These are phyloP conservation scores for Gloeophyllum trabeum DNA, from an alignment of 768 basidiomycete species.

Conservation along the genomic window DNA sequence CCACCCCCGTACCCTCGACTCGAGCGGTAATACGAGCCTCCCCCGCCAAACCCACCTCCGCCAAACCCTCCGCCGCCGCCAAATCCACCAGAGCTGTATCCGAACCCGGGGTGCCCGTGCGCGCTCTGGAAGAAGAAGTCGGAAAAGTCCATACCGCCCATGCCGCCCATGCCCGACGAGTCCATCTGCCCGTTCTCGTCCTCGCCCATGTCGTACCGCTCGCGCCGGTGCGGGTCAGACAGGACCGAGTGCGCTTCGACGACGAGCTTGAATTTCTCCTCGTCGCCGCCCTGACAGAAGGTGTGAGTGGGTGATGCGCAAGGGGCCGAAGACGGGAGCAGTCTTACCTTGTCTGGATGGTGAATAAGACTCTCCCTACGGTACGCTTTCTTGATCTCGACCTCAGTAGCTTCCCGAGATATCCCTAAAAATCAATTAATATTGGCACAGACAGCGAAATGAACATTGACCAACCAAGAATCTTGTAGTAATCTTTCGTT, in stretches of 20 bases:
- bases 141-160: slow-evolving; percentile 38
- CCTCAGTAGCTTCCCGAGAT: slow-evolving; percentile 45
- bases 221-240: slow-evolving; percentile 60
- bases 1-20: neutral
- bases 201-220: slow-evolving; percentile 74
- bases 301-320: slow-evolving; percentile 4
- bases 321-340: neutral
- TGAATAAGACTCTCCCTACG: slow-evolving; percentile 77
- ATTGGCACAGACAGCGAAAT: too few species aligned
- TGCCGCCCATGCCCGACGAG: slow-evolving; percentile 10
- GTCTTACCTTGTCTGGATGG: slow-evolving; percentile 69
- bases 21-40: neutral
- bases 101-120: slow-evolving; percentile 26
- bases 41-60: neutral
- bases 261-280: slow-evolving; percentile 92
- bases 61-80: slow-evolving; percentile 16
- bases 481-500: slow-evolving; percentile 85
- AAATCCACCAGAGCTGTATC: slow-evolving; percentile 8
- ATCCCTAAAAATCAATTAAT: too few species aligned
- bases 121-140: slow-evolving; percentile 61
- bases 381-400: slow-evolving; percentile 87
- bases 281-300: slow-evolving; percentile 66
- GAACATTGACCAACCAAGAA: too few species aligned
- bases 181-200: slow-evolving; percentile 62
- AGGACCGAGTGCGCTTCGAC: slow-evolving; percentile 75